Conservation (phyloP, 2,329 filamentous ascomycete species). For the Teratosphaeria nubilosa region DNA sequence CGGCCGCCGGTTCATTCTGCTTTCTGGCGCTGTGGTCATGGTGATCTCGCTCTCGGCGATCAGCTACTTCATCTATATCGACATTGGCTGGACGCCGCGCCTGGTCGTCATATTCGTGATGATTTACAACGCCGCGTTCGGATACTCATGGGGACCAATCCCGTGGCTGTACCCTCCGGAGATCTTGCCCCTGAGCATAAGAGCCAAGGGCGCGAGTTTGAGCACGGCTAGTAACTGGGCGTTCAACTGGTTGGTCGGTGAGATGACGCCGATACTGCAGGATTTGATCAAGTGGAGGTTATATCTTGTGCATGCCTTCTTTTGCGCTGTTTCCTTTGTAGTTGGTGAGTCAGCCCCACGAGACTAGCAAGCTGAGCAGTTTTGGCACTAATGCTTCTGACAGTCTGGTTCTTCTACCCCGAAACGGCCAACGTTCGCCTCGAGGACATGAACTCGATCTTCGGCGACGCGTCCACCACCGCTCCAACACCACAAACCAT, state of each 20-base stretch:
- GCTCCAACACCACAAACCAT: conserved; percentile 68
- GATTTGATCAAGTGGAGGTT: conserved; percentile 87
- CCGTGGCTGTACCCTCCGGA: conserved; percentile 99
- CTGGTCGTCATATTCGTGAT: conserved; percentile 92
- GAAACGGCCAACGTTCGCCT: conserved; percentile 91
- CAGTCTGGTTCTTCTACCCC: conserved; percentile 95
- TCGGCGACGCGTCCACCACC: conserved; percentile 82
- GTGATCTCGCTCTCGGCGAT: conserved; percentile 76
- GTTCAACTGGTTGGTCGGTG: conserved; percentile 94
- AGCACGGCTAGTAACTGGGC: conserved; percentile 97
- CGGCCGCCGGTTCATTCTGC: conserved; percentile 78
- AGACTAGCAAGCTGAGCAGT: too few species aligned
- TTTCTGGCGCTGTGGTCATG: conserved; percentile 86
- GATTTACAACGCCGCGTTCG: conserved; percentile 96
- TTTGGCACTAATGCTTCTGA: too few species aligned
- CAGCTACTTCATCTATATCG: conserved; percentile 89
- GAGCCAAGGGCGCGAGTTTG: conserved; percentile 91
- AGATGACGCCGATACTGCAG: conserved; percentile 88
- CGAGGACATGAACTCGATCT: conserved; percentile 92
- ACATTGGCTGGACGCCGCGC: conserved; percentile 65
- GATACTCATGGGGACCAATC: conserved; percentile 95
- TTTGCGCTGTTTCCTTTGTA: conserved; percentile 89
- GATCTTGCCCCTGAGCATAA: conserved; percentile 90
- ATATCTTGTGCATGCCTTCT: conserved; percentile 92
- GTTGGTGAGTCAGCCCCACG: conserved; percentile 80